Conservation (phyloP, 2,329 filamentous ascomycete species). For the Fusarium odoratissimum region DNA sequence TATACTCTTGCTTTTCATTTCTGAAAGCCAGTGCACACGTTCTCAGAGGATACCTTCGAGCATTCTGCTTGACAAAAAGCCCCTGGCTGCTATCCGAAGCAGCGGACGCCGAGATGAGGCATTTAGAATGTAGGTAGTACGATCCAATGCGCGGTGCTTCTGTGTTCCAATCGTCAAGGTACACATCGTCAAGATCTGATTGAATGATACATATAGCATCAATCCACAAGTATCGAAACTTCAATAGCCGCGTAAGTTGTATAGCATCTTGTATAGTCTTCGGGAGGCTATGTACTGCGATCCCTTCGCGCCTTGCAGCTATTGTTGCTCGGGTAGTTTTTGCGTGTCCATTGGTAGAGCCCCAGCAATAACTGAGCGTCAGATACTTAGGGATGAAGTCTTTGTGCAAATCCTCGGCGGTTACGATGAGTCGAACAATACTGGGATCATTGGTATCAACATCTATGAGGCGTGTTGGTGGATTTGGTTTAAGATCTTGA, state of each 20-base stretch:
- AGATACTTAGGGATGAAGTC: neutral
- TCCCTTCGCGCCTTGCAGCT: neutral
- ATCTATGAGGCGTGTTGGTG: neutral
- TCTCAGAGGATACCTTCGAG: neutral
- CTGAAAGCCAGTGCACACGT: neutral
- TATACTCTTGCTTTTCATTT: neutral
- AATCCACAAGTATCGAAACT: constrained; percentile 4
- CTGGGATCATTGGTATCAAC: neutral
- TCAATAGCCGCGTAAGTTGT: neutral
- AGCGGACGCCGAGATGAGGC: constrained; percentile 10
- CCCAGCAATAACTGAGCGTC: constrained; percentile 3
- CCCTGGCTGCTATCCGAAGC: constrained; percentile 10
- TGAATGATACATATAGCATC: constrained; percentile 19
- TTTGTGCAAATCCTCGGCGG: neutral
- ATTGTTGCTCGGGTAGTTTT: neutral
- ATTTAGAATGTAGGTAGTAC: constrained; percentile 16
- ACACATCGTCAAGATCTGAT: neutral
- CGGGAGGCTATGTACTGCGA: neutral
- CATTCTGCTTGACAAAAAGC: neutral
- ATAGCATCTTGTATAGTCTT: constrained; percentile 2
- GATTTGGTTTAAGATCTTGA: neutral
- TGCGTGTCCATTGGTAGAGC: neutral
- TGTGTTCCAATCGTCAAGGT: constrained; percentile 4
- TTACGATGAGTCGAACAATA: neutral
- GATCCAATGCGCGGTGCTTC: constrained; percentile 15